phyloP scores from a whole-genome alignment of 1,284 basidiomycete genomes.

The Pisolithus thermaeus region DNA sequence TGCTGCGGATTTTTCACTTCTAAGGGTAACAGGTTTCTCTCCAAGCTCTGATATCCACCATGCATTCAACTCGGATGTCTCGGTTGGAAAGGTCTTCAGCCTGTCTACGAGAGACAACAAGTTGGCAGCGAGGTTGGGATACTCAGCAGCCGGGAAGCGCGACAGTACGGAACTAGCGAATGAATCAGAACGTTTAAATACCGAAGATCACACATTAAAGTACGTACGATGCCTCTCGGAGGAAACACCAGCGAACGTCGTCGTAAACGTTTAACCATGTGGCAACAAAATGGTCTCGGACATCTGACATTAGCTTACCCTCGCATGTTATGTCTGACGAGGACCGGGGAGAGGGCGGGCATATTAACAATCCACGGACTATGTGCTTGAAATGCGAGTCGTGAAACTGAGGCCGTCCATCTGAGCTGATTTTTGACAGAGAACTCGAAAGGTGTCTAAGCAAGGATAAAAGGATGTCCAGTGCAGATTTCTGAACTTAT shows the following conservation, averaged over 20 bases:
- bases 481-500: slow-evolving; percentile 54
- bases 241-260: slow-evolving; percentile 91
- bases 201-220: background rate
- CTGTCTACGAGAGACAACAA: slow-evolving; percentile 73
- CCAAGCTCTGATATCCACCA: slow-evolving; percentile 84
- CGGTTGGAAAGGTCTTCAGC: slow-evolving; percentile 79
- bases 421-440: slow-evolving; percentile 38
- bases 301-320: slow-evolving; percentile 48
- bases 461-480: slow-evolving; percentile 78
- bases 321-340: slow-evolving; percentile 18
- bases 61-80: slow-evolving; percentile 68
- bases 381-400: slow-evolving; percentile 64
- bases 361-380: slow-evolving; percentile 53
- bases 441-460: slow-evolving; percentile 72
- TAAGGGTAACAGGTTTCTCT: slow-evolving; percentile 50
- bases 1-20: slow-evolving; percentile 26
- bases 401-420: slow-evolving; percentile 58
- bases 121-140: slow-evolving; percentile 51
- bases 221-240: slow-evolving; percentile 75
- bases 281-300: slow-evolving; percentile 58
- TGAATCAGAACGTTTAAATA: slow-evolving; percentile 2
- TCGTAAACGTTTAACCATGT: slow-evolving; percentile 78
- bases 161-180: slow-evolving; percentile 16
- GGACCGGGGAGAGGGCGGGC: slow-evolving; percentile 47
- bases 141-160: slow-evolving; percentile 23